Evolutionary conservation across 306 rosid genomes (phyloP), one percentile per base, ranked within the genome.

Genomic region (Calophaca sinica): DNA sequence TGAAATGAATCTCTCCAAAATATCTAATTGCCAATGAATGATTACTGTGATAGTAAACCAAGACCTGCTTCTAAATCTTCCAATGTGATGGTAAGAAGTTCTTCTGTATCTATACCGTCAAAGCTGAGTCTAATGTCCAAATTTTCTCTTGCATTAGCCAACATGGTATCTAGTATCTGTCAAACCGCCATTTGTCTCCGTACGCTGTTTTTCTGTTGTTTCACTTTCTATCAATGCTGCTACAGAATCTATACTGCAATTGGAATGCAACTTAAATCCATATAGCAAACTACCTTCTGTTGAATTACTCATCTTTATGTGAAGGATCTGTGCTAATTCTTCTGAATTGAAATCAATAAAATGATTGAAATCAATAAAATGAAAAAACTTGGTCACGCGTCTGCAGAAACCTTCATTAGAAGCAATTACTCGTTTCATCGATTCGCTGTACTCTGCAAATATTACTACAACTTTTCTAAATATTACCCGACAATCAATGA

Each of bases 401-500:
- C 99, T 84, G 54, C 96, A 84, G 79, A 96, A 96, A 28, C 98
- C 99, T 86, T 96, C 99, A 1, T 96, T 96, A 0, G 99, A 96
- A 64, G 79, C 75, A 7, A 96, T 96, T 44, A 96, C 97, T 11
- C 98, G 92, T 71, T 96, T 87, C 99, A 96, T 96, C 7, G 98
- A 98, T 61, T 92, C 94, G 0, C 87, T 81, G 79, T 96, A 92
- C 10, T 98, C 99, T 2, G 99, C 97, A 79, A 96, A 96, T 82
- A 96, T 92, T 62, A 96, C 97, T 7, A 89, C 96, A 35, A 96
- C 58, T 65, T 96, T 92, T 72, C 98, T 97, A 80, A n/a, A n/a
- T n/a, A n/a, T n/a, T n/a, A n/a, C n/a, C n/a, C n/a, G n/a, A n/a
- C n/a, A n/a, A n/a, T n/a, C n/a, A n/a, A n/a, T n/a, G n/a, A n/a